Conservation (phyloP, 192 early-diverging fungal species). For the Lobulomyces angularis region DNA sequence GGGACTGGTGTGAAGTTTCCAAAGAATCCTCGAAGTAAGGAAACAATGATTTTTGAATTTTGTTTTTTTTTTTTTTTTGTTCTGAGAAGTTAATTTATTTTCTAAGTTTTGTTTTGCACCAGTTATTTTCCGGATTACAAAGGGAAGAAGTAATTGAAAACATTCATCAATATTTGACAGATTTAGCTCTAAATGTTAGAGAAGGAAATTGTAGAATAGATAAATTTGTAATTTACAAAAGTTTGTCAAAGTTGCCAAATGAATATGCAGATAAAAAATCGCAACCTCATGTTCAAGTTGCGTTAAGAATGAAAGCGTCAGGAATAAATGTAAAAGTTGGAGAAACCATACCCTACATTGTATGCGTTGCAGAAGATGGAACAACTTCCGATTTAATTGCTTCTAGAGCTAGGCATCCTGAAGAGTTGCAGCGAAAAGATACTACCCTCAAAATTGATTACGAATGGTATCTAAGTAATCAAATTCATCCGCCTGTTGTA, state of each 20-base stretch:
- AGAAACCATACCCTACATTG: conserved; percentile 90
- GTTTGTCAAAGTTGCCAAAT: conserved; percentile 81
- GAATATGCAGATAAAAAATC: conserved; percentile 74
- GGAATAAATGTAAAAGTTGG: conserved; percentile 59
- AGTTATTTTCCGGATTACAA: conserved; percentile 55
- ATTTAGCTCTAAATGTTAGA: conserved; percentile 59
- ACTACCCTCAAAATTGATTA: conserved; percentile 42
- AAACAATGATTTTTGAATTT: conserved; percentile 5
- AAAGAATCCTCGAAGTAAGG: conserved; percentile 74
- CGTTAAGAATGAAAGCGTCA: conserved; percentile 59
- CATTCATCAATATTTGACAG: conserved; percentile 64
- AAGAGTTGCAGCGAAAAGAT: conserved; percentile 50
- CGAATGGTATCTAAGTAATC: conserved; percentile 89
- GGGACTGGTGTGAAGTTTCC: conserved; percentile 94
- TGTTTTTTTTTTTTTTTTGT: conserved; percentile 13
- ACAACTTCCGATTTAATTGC: conserved; percentile 44
- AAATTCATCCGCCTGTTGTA: conserved; percentile 77
- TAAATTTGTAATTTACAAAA: conserved; percentile 87
- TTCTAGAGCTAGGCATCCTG: conserved; percentile 68
- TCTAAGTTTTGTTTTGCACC: conserved; percentile 23
- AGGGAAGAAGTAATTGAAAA: conserved; percentile 59
- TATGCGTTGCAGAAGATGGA: conserved; percentile 39
- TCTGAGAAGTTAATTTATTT: conserved; percentile 4
- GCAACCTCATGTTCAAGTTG: conserved; percentile 94
- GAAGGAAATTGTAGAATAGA: conserved; percentile 56